Evolutionary conservation across 2,329 filamentous ascomycete genomes (phyloP).

Genomic region (Fusarium nurragi): DNA sequence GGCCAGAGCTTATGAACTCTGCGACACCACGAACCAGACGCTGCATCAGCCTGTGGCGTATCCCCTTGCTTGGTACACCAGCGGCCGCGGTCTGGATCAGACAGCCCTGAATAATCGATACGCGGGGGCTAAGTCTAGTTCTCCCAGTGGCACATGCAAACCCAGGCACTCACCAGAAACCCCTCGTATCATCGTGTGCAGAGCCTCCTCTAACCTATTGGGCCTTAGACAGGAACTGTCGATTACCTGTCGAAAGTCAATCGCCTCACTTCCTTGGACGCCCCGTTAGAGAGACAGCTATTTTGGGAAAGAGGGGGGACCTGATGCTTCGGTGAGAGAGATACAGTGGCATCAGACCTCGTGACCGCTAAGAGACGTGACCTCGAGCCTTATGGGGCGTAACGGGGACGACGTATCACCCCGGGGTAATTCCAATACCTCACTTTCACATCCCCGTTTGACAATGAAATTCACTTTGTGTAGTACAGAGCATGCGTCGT

Average conservation of each 20-base stretch:
- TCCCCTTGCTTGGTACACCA: neutral
- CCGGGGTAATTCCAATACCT: too few relatives aligned
- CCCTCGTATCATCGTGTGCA: slow-evolving; percentile 13
- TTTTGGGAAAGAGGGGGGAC: neutral
- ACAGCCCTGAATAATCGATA: slow-evolving; percentile 8
- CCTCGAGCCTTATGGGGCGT: neutral
- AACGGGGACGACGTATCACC: neutral
- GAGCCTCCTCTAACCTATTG: slow-evolving; percentile 35
- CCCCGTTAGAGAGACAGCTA: slow-evolving; percentile 7
- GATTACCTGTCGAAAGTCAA: slow-evolving; percentile 5
- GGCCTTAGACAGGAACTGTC: slow-evolving; percentile 21
- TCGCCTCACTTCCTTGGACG: slow-evolving; percentile 27
- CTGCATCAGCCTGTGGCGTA: slow-evolving; percentile 5
- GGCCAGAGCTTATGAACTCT: slow-evolving; percentile 18
- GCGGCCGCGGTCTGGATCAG: slow-evolving; percentile 4
- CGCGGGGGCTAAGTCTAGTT: neutral
- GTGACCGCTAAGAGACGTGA: neutral
- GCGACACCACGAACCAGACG: slow-evolving; percentile 1
- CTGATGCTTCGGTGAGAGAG: neutral
- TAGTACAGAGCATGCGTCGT: too few relatives aligned
- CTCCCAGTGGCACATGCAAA: neutral
- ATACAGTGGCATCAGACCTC: neutral
- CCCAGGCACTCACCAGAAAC: neutral
- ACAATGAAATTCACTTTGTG: too few relatives aligned
- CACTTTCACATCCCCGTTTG: too few relatives aligned